Conservation (phyloP, 108 stramenopile species). For the Aurantiochytrium sp. region DNA sequence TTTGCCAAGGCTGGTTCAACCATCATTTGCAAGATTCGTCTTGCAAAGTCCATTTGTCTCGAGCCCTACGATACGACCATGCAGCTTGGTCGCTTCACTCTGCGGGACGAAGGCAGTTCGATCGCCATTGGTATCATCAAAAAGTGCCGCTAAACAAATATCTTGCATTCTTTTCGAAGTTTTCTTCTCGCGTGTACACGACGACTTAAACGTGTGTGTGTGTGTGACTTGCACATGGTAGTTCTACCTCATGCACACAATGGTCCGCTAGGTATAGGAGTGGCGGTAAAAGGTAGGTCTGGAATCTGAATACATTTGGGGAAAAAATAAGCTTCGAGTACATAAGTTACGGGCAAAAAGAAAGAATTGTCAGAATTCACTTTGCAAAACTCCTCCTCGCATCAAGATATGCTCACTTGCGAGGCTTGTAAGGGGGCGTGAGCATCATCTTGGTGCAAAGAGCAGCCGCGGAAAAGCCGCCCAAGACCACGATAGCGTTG, state of each 20-base stretch:
- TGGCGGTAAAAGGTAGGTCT: too few relatives aligned
- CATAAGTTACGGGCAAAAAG: too few relatives aligned
- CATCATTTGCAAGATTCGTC: conserved; percentile 8
- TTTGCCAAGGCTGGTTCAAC: background rate
- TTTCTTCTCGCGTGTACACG: too few relatives aligned
- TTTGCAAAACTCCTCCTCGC: too few relatives aligned
- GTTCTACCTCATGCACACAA: too few relatives aligned
- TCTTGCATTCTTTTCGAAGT: too few relatives aligned
- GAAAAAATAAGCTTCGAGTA: too few relatives aligned
- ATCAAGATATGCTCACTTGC: background rate
- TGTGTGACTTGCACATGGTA: too few relatives aligned
- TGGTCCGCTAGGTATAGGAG: too few relatives aligned
- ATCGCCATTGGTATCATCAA: conserved; percentile 94
- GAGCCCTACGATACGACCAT: conserved; percentile 81
- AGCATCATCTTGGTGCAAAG: conserved; percentile 46
- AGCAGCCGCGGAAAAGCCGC: conserved; percentile 57
- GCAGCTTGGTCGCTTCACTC: conserved; percentile 91
- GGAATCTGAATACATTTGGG: too few relatives aligned
- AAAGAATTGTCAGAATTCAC: too few relatives aligned
- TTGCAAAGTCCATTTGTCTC: conserved; percentile 68
- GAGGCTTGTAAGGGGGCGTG: conserved; percentile 35
- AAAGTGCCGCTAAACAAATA: background rate
- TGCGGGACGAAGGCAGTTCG: conserved; percentile 96
- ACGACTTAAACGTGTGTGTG: too few relatives aligned
- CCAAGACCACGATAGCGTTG: conserved; percentile 61